Conservation (phyloP, 768 basidiomycete genomes). For the Tremella mesenterica region DNA sequence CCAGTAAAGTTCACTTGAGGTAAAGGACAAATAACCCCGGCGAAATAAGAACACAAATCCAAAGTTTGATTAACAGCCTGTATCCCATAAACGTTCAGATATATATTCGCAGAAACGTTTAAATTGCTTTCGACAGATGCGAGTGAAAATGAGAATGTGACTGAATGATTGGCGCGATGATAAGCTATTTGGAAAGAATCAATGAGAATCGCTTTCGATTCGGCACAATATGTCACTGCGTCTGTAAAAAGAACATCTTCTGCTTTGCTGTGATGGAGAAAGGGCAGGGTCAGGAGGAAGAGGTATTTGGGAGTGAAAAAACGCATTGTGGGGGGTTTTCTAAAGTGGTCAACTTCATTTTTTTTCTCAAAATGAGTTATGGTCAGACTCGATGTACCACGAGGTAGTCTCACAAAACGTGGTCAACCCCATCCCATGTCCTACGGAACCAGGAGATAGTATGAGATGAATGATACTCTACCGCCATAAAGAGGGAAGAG, state of each 20-base stretch:
- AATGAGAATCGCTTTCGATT: conserved; percentile 35
- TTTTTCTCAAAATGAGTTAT: too few species aligned
- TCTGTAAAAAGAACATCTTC: conserved; percentile 24
- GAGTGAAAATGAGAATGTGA: conserved; percentile 76
- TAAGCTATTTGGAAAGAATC: conserved; percentile 40
- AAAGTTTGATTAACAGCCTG: conserved; percentile 73
- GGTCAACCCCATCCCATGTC: too few species aligned
- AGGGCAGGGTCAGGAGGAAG: not conserved
- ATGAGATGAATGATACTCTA: too few species aligned
- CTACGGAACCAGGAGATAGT: too few species aligned
- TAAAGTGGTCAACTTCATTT: too few species aligned
- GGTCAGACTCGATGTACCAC: too few species aligned
- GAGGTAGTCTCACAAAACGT: too few species aligned
- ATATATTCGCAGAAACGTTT: conserved; percentile 70
- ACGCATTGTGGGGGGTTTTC: too few species aligned
- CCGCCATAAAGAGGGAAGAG: too few species aligned
- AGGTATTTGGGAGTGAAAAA: too few species aligned
- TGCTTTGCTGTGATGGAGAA: not conserved
- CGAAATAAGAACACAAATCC: conserved; percentile 69
- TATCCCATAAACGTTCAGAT: conserved; percentile 81
- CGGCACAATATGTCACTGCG: conserved; percentile 38
- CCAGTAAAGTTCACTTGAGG: conserved; percentile 82
- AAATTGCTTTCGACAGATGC: conserved; percentile 62
- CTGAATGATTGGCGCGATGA: conserved; percentile 49
- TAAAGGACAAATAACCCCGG: conserved; percentile 71